These are phyloP conservation scores for Sordaria brevicollis DNA, from an alignment of 495 filamentous ascomycete species.

Conservation along the genomic window DNA sequence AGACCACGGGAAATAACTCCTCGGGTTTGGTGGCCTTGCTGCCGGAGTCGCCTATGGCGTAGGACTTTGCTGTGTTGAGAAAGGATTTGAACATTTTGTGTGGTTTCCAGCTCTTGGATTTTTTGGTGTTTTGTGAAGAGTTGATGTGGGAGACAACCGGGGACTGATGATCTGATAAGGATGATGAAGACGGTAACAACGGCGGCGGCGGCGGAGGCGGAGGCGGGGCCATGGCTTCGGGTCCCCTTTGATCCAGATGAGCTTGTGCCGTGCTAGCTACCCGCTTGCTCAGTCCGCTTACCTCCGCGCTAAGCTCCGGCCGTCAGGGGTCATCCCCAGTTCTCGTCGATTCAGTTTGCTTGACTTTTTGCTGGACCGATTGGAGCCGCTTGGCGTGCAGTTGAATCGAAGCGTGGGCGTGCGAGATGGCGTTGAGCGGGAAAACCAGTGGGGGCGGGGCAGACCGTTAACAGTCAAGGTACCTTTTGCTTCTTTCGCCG, in stretches of 20 bases:
- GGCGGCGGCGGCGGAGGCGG: too few relatives aligned
- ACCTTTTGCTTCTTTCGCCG: neutral
- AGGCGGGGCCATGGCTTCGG: neutral
- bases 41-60: slow-evolving; percentile 61
- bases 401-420: too few relatives aligned
- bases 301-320: neutral
- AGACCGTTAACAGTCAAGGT: neutral
- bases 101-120: neutral
- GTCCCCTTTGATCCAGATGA: too few relatives aligned
- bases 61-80: slow-evolving; percentile 28
- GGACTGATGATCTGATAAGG: neutral
- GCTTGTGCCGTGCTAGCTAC: neutral
- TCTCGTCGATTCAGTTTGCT: neutral
- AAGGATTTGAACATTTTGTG: slow-evolving; percentile 24
- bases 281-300: neutral
- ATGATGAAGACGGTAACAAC: too few relatives aligned
- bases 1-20: slow-evolving; percentile 55
- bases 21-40: slow-evolving; percentile 42
- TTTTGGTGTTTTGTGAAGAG: neutral
- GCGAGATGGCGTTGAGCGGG: neutral
- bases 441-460: neutral
- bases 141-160: neutral
- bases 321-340: neutral
- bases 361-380: neutral
- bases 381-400: neutral